Percentiles rank a stretch among this genome's conserved stretches.
Conservation (phyloP, 179 eudicot genomes). For the Heliamphora pulchella region DNA sequence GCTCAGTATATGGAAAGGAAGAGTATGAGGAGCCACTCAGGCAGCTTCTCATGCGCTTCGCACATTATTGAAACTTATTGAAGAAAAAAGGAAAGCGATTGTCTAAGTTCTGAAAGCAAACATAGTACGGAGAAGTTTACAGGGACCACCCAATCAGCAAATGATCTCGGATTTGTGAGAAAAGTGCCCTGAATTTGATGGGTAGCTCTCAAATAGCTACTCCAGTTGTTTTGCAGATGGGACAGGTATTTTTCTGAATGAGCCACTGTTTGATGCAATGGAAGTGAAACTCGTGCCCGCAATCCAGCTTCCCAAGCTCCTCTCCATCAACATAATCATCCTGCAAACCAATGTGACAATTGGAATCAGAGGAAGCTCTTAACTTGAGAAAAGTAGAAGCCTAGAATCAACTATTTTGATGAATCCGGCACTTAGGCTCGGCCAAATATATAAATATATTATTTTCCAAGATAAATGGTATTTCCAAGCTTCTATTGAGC, state of each 20-base stretch:
- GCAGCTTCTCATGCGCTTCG: too few relatives aligned
- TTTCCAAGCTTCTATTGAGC: too few relatives aligned
- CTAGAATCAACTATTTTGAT: not conserved
- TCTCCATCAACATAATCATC: slow-evolving; percentile 17
- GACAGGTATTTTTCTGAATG: slow-evolving; percentile 23
- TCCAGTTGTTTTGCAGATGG: slow-evolving; percentile 22
- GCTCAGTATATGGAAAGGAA: too few relatives aligned
- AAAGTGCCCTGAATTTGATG: not conserved
- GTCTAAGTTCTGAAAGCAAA: not conserved
- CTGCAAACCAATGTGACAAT: slow-evolving; percentile 3
- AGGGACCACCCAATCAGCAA: not conserved
- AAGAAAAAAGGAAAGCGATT: not conserved
- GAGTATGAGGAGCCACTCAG: too few relatives aligned
- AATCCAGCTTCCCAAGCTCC: slow-evolving; percentile 17
- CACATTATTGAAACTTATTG: too few relatives aligned
- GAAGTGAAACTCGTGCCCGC: slow-evolving; percentile 26
- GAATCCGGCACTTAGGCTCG: too few relatives aligned
- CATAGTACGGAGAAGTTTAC: not conserved
- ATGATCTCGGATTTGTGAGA: not conserved
- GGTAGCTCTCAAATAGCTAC: not conserved
- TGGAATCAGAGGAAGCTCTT: not conserved
- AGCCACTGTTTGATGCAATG: slow-evolving; percentile 30
- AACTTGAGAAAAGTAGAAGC: not conserved
- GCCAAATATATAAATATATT: too few relatives aligned
- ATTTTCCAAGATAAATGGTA: too few relatives aligned